These are phyloP conservation scores for Oryza officinalis DNA, from an alignment of 176 grass and related monocot genomes.

Conservation along the genomic window DNA sequence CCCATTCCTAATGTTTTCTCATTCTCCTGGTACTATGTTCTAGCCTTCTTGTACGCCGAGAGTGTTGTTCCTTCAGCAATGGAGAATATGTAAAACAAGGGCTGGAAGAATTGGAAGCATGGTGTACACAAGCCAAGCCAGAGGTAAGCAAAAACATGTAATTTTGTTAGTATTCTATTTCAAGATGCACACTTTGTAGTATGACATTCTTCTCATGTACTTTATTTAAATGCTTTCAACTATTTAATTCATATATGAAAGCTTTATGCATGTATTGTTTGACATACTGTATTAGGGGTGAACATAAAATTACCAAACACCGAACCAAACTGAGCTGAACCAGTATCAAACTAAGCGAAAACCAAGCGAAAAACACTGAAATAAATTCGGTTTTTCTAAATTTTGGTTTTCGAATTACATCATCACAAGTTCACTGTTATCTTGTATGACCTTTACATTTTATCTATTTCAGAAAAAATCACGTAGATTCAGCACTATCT, in stretches of 20 bases:
- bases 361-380: not conserved
- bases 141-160: conserved; percentile 52
- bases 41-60: conserved; percentile 77
- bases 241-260: not conserved
- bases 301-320: not conserved
- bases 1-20: conserved; percentile 6
- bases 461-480: not conserved
- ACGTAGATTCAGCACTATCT: not conserved
- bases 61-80: conserved; percentile 98
- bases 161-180: conserved; percentile 6
- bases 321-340: not conserved
- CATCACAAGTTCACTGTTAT: not conserved
- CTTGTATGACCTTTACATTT: not conserved
- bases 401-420: not conserved
- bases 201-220: not conserved
- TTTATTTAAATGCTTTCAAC: conserved; percentile 1
- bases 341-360: not conserved
- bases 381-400: not conserved
- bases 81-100: conserved; percentile 97
- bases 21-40: conserved; percentile 20
- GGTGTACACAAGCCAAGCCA: conserved; percentile 71
- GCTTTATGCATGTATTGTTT: not conserved
- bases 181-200: not conserved
- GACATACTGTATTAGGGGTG: not conserved
- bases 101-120: conserved; percentile 69